Base-by-base conservation (phyloP, 75 land plant genomes). In the Pinus taeda region DNA sequence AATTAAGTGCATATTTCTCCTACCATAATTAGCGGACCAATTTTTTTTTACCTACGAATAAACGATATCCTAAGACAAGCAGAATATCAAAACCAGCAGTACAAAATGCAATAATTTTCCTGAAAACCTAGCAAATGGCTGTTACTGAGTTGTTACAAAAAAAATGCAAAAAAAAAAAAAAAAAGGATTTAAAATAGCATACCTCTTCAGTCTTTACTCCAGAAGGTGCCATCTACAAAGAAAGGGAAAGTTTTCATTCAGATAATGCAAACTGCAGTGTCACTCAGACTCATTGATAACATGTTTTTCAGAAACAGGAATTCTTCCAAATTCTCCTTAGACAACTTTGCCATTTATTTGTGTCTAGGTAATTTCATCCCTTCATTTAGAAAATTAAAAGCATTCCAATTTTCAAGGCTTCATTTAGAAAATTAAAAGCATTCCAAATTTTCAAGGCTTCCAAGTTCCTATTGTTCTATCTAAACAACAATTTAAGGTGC, bases 131-230 rank as follows among this genome's bases (percentile, higher is more conserved):
- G 20, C 45, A 26, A 59, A 57, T 29, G 61, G 29, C 24, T 20
- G 21, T 57, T 42, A 39, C 36, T 18, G 7, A 9, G 65, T 8
- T 37, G 60, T 36, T 59, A 56, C 4, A 15, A 59, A 17, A 29
- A 30, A 15, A 17, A 53, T 70, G 42, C 24, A 56, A 12, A 14
- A 57, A 56, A 24, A 29, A 74, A 33, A 29, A n/a, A n/a, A n/a
- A n/a, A n/a, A n/a, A n/a, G n/a, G 36, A 42, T 42, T 15, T 45
- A 4, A 24, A 57, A 30, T 57, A 74, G 56, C 62, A 70, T 83
- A 88, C 90, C 90, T 88, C 90, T 5, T 85, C 55, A 71, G 65
- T 80, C 57, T 80, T 82, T 73, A 88, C 24, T 57, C 87, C 86
- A 29, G 79, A 78, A 60, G n/a, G 37, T 14, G 86, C 76, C 30